Evolutionary conservation across 2,329 filamentous ascomycete genomes (phyloP).

Genomic region (Phoma sp.): DNA sequence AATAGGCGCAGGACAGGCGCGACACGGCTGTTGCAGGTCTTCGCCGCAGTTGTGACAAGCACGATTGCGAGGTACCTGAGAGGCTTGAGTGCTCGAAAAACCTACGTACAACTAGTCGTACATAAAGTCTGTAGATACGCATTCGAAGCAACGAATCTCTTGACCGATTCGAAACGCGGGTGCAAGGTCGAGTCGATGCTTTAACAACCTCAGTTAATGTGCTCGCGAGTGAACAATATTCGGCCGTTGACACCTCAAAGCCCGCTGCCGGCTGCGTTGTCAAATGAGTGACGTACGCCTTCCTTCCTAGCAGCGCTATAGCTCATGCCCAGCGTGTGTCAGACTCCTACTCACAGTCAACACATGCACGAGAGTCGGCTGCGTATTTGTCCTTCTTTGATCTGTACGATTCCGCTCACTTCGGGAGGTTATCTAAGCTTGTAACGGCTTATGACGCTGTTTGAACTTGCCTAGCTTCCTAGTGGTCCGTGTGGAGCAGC

Average conservation of each 20-base stretch:
- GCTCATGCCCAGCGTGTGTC: slow-evolving; percentile 13
- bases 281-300: slow-evolving; percentile 22
- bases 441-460: slow-evolving; percentile 14
- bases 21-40: slow-evolving; percentile 13
- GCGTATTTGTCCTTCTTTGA: neutral
- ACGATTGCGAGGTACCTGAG: neutral
- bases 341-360: neutral
- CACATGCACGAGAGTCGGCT: neutral
- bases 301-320: slow-evolving; percentile 8
- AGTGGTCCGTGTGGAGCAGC: slow-evolving; percentile 14
- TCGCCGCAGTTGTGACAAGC: neutral
- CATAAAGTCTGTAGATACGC: too few species aligned
- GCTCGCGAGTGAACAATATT: too few species aligned
- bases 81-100: neutral
- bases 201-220: too few species aligned
- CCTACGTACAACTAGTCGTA: neutral
- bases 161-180: too few species aligned
- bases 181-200: too few species aligned
- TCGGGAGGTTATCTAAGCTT: neutral
- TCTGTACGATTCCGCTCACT: neutral
- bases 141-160: too few species aligned
- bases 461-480: slow-evolving; percentile 14
- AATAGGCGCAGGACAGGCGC: slow-evolving; percentile 5
- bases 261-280: slow-evolving; percentile 1
- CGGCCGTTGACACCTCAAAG: too few species aligned